A percentile compares a stretch with the other conserved stretches of the same genome.
phyloP scores from a whole-genome alignment of 208 protist species.

The Phytomonas sp. region DNA sequence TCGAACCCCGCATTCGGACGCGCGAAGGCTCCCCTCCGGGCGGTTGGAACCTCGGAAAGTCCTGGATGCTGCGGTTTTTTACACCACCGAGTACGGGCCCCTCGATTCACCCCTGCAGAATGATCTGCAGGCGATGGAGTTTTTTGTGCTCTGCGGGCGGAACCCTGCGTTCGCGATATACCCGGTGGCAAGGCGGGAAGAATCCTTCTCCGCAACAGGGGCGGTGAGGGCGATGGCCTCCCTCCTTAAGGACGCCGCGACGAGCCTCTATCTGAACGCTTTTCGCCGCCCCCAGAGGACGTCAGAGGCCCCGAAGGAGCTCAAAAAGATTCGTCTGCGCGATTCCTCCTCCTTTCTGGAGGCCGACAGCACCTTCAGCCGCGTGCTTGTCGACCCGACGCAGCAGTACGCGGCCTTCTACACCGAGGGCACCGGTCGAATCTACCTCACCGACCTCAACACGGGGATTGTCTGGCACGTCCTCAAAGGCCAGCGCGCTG shows the following conservation, averaged over 20 bases:
- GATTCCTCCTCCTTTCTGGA: slow-evolving; percentile 30
- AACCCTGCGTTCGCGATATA: slow-evolving; percentile 48
- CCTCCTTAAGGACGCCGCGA: slow-evolving; percentile 33
- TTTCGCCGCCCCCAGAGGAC: slow-evolving; percentile 7
- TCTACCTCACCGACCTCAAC: slow-evolving; percentile 60
- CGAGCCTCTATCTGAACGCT: slow-evolving; percentile 30
- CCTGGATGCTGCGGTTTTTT: too few relatives aligned
- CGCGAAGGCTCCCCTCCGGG: too few relatives aligned
- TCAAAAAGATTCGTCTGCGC: slow-evolving; percentile 26
- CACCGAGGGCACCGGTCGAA: slow-evolving; percentile 34
- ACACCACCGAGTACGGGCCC: too few relatives aligned
- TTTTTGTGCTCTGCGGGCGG: slow-evolving; percentile 44
- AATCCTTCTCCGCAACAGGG: slow-evolving; percentile 28
- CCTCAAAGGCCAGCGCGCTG: slow-evolving; percentile 62
- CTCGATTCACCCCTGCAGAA: too few relatives aligned
- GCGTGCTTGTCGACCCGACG: slow-evolving; percentile 54
- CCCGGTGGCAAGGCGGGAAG: slow-evolving; percentile 25
- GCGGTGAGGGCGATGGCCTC: slow-evolving; percentile 43
- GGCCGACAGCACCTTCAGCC: slow-evolving; percentile 38
- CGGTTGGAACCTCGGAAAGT: too few relatives aligned
- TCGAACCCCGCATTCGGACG: slow-evolving; percentile 10
- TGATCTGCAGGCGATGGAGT: slow-evolving; percentile 6
- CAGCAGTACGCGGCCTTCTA: slow-evolving; percentile 62
- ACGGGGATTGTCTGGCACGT: slow-evolving; percentile 38
- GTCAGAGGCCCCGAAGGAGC: slow-evolving; percentile 10